Evolutionary conservation across 129 eudicot genomes (phyloP), one percentile per base, ranked within the genome.

Genomic region (Flaveria brownii): DNA sequence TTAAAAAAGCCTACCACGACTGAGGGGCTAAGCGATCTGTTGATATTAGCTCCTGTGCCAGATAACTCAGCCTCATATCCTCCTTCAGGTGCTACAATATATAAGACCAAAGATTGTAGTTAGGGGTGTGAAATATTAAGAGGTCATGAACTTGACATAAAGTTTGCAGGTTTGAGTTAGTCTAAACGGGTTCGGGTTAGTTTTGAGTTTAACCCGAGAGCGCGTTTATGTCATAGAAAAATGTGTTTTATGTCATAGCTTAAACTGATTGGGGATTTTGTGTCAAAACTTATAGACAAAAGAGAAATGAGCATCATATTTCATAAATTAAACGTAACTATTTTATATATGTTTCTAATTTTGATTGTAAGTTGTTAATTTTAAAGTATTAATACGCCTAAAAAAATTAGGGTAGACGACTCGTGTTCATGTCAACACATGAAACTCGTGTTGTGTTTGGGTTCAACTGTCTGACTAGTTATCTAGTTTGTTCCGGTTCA

Each of bases 11-110:
- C 79, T 86, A 95, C 99, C 99, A 95, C 13, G 99, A 81, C 78
- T 95, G 99, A 80, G 97, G 95, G 78, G 99, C 92, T 82, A 95
- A 87, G 70, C 99, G 97, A 55, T 95, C 99, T 15, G 89, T 91
- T 82, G 99, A 89, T 82, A 95, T 73, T 77, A 95, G 85, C 88
- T 91, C 97, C 78, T 95, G 97, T 66, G 99, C 92, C 80, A 95
- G 85, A 88, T 95, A 95, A 83, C 95, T 95, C 85, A 95, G 77
- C 81, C 83, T 89, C 99, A 91, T 95, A 79, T 95, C 99, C 87
- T 95, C 95, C 90, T 91, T 95, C 84, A 95, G 66, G 80, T 89
- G 99, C 99, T 95, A 81, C 66, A 83, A 79, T 59, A 83, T 20
- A 18, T 69, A 70, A 60, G 17, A 23, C 30, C 63, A 62, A 80